These are phyloP conservation scores for Mytilinidion resinicola DNA, from an alignment of 495 filamentous ascomycete genomes.

Conservation along the genomic window DNA sequence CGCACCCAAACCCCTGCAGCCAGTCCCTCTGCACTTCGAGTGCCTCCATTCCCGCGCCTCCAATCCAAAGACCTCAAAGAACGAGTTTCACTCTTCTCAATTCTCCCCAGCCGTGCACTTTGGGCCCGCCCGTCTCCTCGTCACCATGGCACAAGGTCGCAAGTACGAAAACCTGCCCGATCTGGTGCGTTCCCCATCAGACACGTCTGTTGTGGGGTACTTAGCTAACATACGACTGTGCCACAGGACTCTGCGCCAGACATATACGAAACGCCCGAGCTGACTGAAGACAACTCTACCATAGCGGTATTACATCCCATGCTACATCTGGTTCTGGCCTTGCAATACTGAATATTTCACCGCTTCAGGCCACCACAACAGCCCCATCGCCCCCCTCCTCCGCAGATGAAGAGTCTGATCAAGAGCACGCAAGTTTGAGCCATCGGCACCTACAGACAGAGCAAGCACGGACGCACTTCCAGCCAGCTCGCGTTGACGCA, in stretches of 20 bases:
- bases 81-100: no score
- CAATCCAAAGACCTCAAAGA: no score
- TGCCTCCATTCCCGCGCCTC: no score
- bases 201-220: background rate
- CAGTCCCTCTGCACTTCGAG: no score
- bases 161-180: slow-evolving; percentile 2
- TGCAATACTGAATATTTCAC: slow-evolving; percentile 40
- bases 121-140: no score
- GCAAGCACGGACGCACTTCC: slow-evolving; percentile 72
- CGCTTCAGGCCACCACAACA: slow-evolving; percentile 41
- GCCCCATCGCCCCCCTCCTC: slow-evolving; percentile 48
- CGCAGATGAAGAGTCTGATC: slow-evolving; percentile 43
- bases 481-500: slow-evolving; percentile 66
- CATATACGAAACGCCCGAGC: slow-evolving; percentile 89
- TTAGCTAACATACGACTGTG: slow-evolving; percentile 19
- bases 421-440: slow-evolving; percentile 59
- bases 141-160: slow-evolving; percentile 1
- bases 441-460: slow-evolving; percentile 66
- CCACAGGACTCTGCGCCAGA: slow-evolving; percentile 80
- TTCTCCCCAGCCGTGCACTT: no score
- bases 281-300: slow-evolving; percentile 83
- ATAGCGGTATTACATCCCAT: slow-evolving; percentile 50
- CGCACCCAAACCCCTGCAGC: no score
- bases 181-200: background rate
- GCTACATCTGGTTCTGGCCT: background rate